Evolutionary conservation across 345 rosid species (phyloP).

Genomic region (Cardamine resedifolia): DNA sequence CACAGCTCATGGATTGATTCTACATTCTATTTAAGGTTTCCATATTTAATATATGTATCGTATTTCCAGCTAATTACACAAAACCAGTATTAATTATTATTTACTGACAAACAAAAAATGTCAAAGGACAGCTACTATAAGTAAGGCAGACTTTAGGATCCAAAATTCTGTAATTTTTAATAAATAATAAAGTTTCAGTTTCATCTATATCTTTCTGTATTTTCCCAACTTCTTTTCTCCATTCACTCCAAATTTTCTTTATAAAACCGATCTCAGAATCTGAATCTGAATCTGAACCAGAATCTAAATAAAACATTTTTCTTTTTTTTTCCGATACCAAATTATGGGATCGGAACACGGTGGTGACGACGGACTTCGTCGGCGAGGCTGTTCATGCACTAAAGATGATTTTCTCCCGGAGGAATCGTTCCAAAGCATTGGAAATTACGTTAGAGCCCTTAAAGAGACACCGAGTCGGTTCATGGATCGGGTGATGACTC

Average conservation of each 20-base stretch:
- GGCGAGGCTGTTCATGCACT: constrained; percentile 71
- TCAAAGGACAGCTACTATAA: not conserved
- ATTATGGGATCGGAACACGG: constrained; percentile 29
- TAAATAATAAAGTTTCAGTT: not conserved
- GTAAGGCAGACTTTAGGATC: constrained; percentile 11
- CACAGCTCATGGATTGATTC: not conserved
- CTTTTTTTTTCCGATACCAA: not conserved
- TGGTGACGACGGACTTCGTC: constrained; percentile 43
- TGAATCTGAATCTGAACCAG: not conserved
- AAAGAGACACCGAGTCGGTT: constrained; percentile 60
- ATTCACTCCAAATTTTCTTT: not conserved
- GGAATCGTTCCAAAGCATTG: constrained; percentile 69
- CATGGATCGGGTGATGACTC: constrained; percentile 55
- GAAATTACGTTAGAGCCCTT: constrained; percentile 60
- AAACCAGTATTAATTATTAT: not conserved
- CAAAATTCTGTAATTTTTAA: not conserved
- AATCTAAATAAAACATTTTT: not conserved
- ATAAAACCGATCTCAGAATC: constrained; percentile 14
- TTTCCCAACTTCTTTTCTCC: not conserved
- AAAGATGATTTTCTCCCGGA: constrained; percentile 81
- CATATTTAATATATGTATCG: not conserved
- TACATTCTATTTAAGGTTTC: not conserved
- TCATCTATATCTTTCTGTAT: not conserved
- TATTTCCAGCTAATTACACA: not conserved
- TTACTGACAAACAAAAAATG: not conserved